These are phyloP conservation scores for Hypoxylon sp. DNA, from an alignment of 2,329 filamentous ascomycete genomes.

Conservation along the genomic window DNA sequence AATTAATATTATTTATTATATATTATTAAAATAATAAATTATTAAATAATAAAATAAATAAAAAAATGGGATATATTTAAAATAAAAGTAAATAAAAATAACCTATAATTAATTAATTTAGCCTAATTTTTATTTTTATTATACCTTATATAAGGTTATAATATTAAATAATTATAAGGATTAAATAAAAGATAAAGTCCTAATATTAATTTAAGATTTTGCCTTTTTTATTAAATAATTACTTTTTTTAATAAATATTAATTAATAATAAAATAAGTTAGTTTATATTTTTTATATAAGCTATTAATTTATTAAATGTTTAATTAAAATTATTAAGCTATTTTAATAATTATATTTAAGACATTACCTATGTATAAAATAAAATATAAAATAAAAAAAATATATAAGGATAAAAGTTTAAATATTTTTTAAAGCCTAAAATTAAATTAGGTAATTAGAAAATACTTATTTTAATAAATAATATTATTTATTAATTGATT, in stretches of 20 bases:
- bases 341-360: too few relatives aligned
- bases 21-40: slow-evolving; percentile 5
- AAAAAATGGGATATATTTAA: not conserved
- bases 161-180: slow-evolving; percentile 1
- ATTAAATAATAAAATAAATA: not conserved
- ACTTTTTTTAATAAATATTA: not conserved
- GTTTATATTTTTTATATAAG: slow-evolving; percentile 5
- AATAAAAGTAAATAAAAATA: not conserved
- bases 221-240: not conserved
- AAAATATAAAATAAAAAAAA: too few relatives aligned
- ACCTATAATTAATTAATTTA: too few relatives aligned
- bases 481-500: too few relatives aligned
- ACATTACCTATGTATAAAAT: too few relatives aligned
- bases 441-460: too few relatives aligned
- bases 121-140: not conserved
- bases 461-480: too few relatives aligned
- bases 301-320: not conserved
- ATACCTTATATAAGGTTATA: slow-evolving; percentile 1
- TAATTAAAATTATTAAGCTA: not conserved
- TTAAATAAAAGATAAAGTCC: not conserved
- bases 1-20: not conserved
- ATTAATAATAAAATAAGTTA: not conserved
- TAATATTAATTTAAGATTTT: not conserved
- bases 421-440: too few relatives aligned
- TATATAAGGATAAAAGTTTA: too few relatives aligned